Evolutionary conservation across 164 flowering plant species (phyloP), one percentile per base, ranked within the genome.

Genomic region (Kingdonia uniflora): DNA sequence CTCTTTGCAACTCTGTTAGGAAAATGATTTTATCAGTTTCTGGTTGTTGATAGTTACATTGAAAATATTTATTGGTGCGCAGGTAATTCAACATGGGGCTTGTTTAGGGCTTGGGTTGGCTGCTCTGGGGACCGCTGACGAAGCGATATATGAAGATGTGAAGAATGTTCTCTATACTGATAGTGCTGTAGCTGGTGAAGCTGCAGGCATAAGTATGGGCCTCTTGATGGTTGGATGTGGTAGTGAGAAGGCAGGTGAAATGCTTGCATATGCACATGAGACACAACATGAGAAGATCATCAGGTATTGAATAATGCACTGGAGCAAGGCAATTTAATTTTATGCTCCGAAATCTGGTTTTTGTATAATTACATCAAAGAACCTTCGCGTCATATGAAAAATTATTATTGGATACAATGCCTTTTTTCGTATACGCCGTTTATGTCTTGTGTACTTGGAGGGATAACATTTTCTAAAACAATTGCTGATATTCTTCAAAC

Each of bases 171-270:
- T 87, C 42, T 87, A 85, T 42, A 79, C 85, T 22, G 96, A 87
- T 66, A 87, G 90, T 78, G 96, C 94, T 66, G 90, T 87, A 67
- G 96, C 96, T 58, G 96, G 96, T 55, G 94, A 85, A 71, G 96
- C 96, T 63, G 96, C 96, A 62, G 94, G 96, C 21, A 82, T 87
- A 49, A 72, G 87, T 61, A 85, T 87, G 90, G 96, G 96, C 26
- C 67, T 85, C 55, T 80, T 87, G 11, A 79, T 87, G 96, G 96
- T 82, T 75, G 96, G 96, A 56, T 80, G 94, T 48, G 96, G 86
- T 11, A 85, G 80, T 70, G 96, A 87, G 71, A 87, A 79, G 68
- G 96, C 87, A 39, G 68, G 73, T 44, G 96, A 87, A 74, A 87
- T 87, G 94, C 94, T 87, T 70, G 68, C 84, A 29, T 87, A 87